Evolutionary conservation across 2,329 filamentous ascomycete genomes (phyloP).

Genomic region (Aspergillus fumigatus): DNA sequence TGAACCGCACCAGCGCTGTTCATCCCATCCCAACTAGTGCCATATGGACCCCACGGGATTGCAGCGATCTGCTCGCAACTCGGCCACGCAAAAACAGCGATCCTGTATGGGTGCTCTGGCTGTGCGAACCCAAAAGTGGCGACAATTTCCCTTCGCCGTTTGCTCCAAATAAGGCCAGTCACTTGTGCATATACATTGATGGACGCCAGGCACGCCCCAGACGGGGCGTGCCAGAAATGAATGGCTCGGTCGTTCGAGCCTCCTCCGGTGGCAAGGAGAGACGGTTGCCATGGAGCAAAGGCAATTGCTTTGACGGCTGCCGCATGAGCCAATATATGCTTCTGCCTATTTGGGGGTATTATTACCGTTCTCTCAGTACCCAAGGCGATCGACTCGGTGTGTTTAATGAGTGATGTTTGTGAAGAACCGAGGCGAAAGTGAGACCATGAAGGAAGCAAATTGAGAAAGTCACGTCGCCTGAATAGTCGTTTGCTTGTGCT

Average conservation of each 20-base stretch:
- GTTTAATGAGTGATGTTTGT: constrained; percentile 18
- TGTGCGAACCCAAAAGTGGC: constrained; percentile 93
- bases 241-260: constrained; percentile 94
- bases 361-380: constrained; percentile 40
- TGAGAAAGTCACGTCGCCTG: constrained; percentile 18
- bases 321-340: constrained; percentile 70
- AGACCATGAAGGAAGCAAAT: constrained; percentile 26
- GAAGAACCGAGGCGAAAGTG: constrained; percentile 14
- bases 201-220: constrained; percentile 77
- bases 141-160: constrained; percentile 76
- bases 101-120: constrained; percentile 80
- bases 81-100: constrained; percentile 94
- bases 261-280: constrained; percentile 82
- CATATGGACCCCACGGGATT: constrained; percentile 71
- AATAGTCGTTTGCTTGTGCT: constrained; percentile 18
- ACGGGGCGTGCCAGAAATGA: constrained; percentile 86
- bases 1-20: constrained; percentile 25
- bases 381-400: constrained; percentile 25
- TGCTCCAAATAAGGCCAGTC: constrained; percentile 87
- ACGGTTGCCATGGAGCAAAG: constrained; percentile 90
- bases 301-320: constrained; percentile 96
- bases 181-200: constrained; percentile 93
- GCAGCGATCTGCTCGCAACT: constrained; percentile 79
- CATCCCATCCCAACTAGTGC: constrained; percentile 25
- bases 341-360: constrained; percentile 55